These are phyloP conservation scores for Hanseniaspora pseudoguilliermondii DNA, from an alignment of 805 yeast species.

Conservation along the genomic window DNA sequence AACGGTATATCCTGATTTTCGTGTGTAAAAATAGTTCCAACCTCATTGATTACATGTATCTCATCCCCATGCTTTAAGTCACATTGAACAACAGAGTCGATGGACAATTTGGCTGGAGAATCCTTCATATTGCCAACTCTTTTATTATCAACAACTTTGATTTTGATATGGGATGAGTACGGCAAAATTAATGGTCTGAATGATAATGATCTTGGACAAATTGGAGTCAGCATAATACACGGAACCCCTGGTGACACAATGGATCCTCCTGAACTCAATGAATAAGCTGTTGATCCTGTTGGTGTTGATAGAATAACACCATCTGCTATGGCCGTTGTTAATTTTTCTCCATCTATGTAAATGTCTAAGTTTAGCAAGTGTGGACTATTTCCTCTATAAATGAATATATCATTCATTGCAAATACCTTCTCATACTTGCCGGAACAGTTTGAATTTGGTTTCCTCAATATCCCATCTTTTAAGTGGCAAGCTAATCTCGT, in stretches of 20 bases:
- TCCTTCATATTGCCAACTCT: constrained; percentile 23
- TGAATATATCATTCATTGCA: constrained; percentile 85
- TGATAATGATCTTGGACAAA: constrained; percentile 83
- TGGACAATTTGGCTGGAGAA: constrained; percentile 38
- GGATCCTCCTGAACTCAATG: constrained; percentile 81
- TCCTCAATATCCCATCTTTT: constrained; percentile 17
- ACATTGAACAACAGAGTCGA: constrained; percentile 74
- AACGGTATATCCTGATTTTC: constrained; percentile 36
- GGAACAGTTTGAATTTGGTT: constrained; percentile 9
- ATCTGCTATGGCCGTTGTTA: constrained; percentile 86
- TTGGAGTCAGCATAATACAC: constrained; percentile 72
- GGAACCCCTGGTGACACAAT: constrained; percentile 83
- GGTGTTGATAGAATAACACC: constrained; percentile 81
- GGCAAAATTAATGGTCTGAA: constrained; percentile 83
- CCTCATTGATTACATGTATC: constrained; percentile 56
- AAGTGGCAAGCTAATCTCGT: constrained; percentile 69
- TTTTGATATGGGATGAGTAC: constrained; percentile 56
- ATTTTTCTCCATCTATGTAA: constrained; percentile 67
- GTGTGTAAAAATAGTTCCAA: constrained; percentile 46
- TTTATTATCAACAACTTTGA: constrained; percentile 35
- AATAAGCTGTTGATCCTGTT: constrained; percentile 91
- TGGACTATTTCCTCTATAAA: constrained; percentile 82
- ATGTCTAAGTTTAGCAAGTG: constrained; percentile 74
- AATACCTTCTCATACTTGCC: constrained; percentile 34
- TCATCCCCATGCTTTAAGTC: constrained; percentile 64